These are phyloP conservation scores for Arthroderma uncinatum DNA, from an alignment of 2,329 filamentous ascomycete genomes.

Conservation along the genomic window DNA sequence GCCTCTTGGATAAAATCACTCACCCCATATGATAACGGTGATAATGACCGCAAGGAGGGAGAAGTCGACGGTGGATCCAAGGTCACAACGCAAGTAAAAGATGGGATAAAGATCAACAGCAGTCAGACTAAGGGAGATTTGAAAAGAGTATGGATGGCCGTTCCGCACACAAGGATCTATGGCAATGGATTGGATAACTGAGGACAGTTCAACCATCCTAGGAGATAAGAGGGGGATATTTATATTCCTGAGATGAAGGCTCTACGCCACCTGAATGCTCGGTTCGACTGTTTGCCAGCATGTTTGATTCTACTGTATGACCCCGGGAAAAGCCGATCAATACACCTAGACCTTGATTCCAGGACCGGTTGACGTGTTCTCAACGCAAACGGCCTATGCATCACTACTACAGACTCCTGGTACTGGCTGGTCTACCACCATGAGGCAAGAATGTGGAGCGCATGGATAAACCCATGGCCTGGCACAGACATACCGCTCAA, in stretches of 20 bases:
- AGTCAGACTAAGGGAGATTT: neutral
- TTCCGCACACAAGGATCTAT: neutral
- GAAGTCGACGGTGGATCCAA: neutral
- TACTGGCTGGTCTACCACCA: neutral
- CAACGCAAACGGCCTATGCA: neutral
- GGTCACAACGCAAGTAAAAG: neutral
- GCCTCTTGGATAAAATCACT: neutral
- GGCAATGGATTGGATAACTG: neutral
- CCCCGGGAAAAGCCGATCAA: neutral
- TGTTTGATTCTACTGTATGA: neutral
- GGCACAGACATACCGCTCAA: neutral
- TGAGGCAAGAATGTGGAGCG: neutral
- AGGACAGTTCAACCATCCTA: neutral
- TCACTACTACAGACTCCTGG: neutral
- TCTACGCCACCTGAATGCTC: neutral
- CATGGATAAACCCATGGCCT: neutral
- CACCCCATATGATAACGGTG: constrained; percentile 1
- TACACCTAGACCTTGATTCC: neutral
- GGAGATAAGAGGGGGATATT: neutral
- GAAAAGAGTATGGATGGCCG: neutral
- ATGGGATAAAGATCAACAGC: neutral
- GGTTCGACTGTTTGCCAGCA: neutral
- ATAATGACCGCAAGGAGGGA: neutral
- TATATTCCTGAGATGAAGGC: neutral
- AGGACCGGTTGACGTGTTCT: neutral